Evolutionary conservation across 1,284 basidiomycete genomes (phyloP).

Genomic region (Mrakiaceae sp.): DNA sequence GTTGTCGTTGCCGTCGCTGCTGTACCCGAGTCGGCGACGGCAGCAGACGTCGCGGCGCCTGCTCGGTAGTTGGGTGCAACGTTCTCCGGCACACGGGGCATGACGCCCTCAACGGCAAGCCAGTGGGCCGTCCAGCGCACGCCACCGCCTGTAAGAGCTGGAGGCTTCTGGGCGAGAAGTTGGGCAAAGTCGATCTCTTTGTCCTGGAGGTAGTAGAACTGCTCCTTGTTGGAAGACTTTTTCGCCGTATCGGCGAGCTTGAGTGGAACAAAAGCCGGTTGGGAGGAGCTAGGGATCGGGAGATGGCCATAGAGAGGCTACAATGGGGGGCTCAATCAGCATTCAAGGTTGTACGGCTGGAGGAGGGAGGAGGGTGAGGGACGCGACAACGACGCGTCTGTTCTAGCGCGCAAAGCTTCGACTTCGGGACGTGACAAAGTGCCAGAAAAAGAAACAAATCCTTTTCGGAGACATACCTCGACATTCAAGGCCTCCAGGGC

Average conservation of each 20-base stretch:
- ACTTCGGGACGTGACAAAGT: not conserved
- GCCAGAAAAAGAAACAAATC: too few species aligned
- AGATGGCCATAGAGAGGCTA: conserved; percentile 61
- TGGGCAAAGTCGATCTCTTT: conserved; percentile 96
- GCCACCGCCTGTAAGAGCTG: conserved; percentile 26
- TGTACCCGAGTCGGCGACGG: not conserved
- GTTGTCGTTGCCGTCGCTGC: not conserved
- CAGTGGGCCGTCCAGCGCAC: conserved; percentile 62
- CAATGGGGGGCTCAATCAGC: not conserved
- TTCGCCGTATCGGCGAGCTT: conserved; percentile 40
- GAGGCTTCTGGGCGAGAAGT: conserved; percentile 48
- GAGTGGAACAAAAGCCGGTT: conserved; percentile 38
- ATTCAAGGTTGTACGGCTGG: too few species aligned
- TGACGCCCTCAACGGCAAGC: conserved; percentile 96
- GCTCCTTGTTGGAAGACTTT: too few species aligned
- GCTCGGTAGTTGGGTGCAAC: conserved; percentile 46
- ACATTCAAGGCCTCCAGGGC: conserved; percentile 89
- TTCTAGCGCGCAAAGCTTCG: too few species aligned
- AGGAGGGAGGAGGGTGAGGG: too few species aligned
- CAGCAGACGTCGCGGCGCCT: not conserved
- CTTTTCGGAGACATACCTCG: conserved; percentile 42
- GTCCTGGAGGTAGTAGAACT: conserved; percentile 81
- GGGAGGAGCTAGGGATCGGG: conserved; percentile 10
- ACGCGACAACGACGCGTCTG: too few species aligned
- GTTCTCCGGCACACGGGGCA: conserved; percentile 92